Evolutionary conservation across 768 basidiomycete species (phyloP).

Genomic region (Suillus placidus): DNA sequence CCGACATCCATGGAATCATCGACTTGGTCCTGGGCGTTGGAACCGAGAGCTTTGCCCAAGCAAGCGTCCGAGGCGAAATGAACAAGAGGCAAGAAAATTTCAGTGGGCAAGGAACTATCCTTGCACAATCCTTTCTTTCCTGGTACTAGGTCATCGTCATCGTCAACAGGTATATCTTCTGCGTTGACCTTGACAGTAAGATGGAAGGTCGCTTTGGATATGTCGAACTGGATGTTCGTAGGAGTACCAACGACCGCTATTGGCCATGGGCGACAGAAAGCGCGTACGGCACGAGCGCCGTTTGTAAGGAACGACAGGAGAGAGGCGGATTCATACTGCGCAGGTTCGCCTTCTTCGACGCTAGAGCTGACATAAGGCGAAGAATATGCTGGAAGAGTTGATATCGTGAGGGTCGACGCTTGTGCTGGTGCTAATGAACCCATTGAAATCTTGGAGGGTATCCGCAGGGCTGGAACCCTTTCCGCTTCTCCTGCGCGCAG

Average conservation of each 20-base stretch:
- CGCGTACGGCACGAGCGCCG: conserved; percentile 81
- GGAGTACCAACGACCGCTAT: conserved; percentile 71
- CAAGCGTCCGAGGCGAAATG: conserved; percentile 69
- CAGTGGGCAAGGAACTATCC: conserved; percentile 61
- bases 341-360: not conserved
- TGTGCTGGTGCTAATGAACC: conserved; percentile 16
- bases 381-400: conserved; percentile 23
- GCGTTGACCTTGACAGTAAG: conserved; percentile 63
- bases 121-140: conserved; percentile 2
- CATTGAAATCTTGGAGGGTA: not conserved
- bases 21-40: not conserved
- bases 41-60: conserved; percentile 24
- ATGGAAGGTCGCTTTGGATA: conserved; percentile 69
- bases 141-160: not conserved
- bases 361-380: conserved; percentile 17
- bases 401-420: conserved; percentile 23
- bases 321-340: not conserved
- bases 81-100: conserved; percentile 88
- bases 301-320: conserved; percentile 71
- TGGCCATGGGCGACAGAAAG: conserved; percentile 87
- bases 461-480: not conserved
- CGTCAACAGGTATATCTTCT: conserved; percentile 48
- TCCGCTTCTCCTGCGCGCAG: conserved; percentile 29
- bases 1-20: not conserved
- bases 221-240: conserved; percentile 72